Conservation (phyloP, 2,329 filamentous ascomycete species). For the Davidsoniella virescens region DNA sequence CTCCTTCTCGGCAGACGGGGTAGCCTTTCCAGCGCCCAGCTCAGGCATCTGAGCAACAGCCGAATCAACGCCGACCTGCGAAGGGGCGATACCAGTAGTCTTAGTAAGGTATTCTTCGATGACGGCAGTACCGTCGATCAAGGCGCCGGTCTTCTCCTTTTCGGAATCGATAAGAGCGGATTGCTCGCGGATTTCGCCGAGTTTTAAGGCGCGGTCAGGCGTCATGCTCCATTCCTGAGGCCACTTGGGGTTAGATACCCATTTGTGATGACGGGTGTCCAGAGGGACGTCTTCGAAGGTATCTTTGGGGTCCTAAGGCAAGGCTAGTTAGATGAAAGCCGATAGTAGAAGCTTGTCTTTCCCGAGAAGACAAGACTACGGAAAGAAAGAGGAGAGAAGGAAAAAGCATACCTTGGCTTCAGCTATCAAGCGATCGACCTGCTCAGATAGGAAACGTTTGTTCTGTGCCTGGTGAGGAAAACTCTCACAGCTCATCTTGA, state of each 20-base stretch:
- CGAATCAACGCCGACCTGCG: constrained; percentile 1
- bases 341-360: not conserved
- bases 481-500: constrained; percentile 84
- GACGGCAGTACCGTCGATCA: constrained; percentile 41
- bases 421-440: constrained; percentile 54
- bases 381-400: not conserved
- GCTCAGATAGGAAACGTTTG: constrained; percentile 79
- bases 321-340: too few species aligned
- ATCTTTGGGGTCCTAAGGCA: constrained; percentile 48
- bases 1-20: not conserved
- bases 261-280: constrained; percentile 64
- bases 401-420: constrained; percentile 46
- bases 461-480: constrained; percentile 86
- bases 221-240: constrained; percentile 74
- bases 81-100: constrained; percentile 10
- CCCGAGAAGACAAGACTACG: constrained; percentile 4
- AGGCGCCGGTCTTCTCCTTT: constrained; percentile 33
- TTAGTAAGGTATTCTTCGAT: constrained; percentile 22
- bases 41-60: constrained; percentile 6
- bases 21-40: not conserved
- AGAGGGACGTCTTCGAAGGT: constrained; percentile 80
- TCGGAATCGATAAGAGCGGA: constrained; percentile 36
- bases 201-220: constrained; percentile 44
- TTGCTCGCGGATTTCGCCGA: constrained; percentile 44
- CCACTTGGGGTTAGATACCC: constrained; percentile 52